phyloP scores from a whole-genome alignment of 371 early-diverging fungal species.

The Lichtheimia hyalospora region DNA sequence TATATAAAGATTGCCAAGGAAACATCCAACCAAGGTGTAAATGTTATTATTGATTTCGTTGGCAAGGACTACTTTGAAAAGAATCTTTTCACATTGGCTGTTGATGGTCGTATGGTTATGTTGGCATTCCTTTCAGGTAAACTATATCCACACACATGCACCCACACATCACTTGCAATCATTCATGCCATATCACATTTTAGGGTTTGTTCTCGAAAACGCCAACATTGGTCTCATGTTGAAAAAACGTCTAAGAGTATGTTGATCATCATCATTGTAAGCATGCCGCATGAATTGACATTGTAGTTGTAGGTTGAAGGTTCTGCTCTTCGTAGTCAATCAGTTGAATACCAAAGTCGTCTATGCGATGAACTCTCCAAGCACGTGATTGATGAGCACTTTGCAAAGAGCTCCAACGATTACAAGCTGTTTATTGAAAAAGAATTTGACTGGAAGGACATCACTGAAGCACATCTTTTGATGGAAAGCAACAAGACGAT shows the following conservation, averaged over 20 bases:
- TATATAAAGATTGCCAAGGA: constrained; percentile 41
- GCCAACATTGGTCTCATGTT: constrained; percentile 56
- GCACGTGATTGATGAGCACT: constrained; percentile 47
- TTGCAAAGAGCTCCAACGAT: constrained; percentile 31
- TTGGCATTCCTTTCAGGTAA: constrained; percentile 65
- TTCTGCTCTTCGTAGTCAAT: constrained; percentile 66
- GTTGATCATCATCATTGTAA: too few species aligned
- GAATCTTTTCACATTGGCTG: constrained; percentile 63
- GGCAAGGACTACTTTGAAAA: constrained; percentile 67
- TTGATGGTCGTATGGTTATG: constrained; percentile 76
- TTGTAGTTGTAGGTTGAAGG: constrained; percentile 57
- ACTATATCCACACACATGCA: not conserved
- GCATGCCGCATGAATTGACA: too few species aligned
- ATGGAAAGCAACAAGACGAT: constrained; percentile 65
- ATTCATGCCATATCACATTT: not conserved
- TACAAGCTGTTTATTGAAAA: constrained; percentile 58
- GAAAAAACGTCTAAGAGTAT: constrained; percentile 64
- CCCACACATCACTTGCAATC: not conserved
- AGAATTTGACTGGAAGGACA: constrained; percentile 66
- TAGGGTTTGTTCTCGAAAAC: constrained; percentile 46
- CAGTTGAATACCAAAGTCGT: constrained; percentile 59
- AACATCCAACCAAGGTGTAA: constrained; percentile 67
- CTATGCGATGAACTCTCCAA: constrained; percentile 50
- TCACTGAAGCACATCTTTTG: constrained; percentile 62
- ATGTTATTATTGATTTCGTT: constrained; percentile 72